Conservation (phyloP, 2,329 filamentous ascomycete species). For the Penicillium freii region DNA sequence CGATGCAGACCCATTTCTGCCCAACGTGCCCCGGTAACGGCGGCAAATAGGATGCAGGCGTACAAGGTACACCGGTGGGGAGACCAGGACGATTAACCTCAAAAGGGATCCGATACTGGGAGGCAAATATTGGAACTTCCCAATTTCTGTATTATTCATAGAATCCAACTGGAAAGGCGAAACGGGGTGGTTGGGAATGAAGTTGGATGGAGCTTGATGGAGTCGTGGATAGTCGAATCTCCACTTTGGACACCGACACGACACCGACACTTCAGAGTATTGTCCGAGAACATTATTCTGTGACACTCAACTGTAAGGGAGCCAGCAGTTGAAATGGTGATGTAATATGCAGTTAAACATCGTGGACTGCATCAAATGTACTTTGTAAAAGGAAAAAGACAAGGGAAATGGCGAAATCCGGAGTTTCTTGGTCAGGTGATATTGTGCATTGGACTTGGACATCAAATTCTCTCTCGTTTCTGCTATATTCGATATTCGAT, state of each 20-base stretch:
- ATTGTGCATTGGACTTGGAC: background rate
- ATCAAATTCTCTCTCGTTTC: background rate
- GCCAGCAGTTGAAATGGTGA: conserved; percentile 18
- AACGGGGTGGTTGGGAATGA: conserved; percentile 6
- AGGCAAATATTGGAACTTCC: background rate
- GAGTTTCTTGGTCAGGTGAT: background rate
- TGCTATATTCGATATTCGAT: background rate
- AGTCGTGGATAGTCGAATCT: conserved; percentile 13
- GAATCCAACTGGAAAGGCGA: conserved; percentile 5
- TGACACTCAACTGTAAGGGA: conserved; percentile 10
- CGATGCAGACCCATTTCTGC: conserved; percentile 31
- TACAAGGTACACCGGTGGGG: conserved; percentile 19
- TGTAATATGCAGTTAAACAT: conserved; percentile 8
- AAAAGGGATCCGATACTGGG: conserved; percentile 5
- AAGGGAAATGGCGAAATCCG: background rate
- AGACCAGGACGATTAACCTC: conserved; percentile 18
- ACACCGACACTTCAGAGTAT: conserved; percentile 26
- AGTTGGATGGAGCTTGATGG: conserved; percentile 12
- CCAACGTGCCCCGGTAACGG: conserved; percentile 22
- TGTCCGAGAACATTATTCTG: conserved; percentile 1
- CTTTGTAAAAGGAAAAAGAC: background rate
- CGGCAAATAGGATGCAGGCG: conserved; percentile 27
- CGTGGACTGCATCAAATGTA: conserved; percentile 10
- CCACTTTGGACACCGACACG: conserved; percentile 19
- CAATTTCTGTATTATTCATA: conserved; percentile 3